Evolutionary conservation across 1,284 basidiomycete species (phyloP), one percentile per base, ranked within the genome.

Genomic region (Apiotrichum montevideense): DNA sequence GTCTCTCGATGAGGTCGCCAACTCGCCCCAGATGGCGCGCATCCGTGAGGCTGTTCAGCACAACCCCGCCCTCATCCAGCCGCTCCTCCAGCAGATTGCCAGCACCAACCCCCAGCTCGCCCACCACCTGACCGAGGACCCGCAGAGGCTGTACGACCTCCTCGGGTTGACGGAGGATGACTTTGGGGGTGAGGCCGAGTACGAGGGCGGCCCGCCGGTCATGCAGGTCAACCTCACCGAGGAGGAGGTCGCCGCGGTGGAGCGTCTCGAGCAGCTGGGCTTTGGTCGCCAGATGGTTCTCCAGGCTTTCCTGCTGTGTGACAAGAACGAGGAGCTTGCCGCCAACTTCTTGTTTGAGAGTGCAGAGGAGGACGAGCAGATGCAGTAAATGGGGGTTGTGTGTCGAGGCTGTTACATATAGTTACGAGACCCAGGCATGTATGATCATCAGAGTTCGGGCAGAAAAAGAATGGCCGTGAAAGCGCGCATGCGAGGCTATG

Each of bases 251-350:
- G 89, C 83, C 50, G 90, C 92, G 5, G 94, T 97, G 62, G 82
- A 86, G 73, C 81, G 93, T 68, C 80, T 97, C 59, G 84, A 90
- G 76, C 86, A 80, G 2, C 84, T 97, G 54, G 93, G 93, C 1
- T 97, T 97, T 76, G 76, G 87, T 29, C 82, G 90, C 46, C 81
- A 91, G 52, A 78, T 80, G 0, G 92, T 82, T 4, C 78, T 91
- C 45, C 84, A 95, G 74, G 93, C 93, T 1, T 97, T 89, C 78
- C 92, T 77, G 86, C 86, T 76, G 5, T 96, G 92, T 75, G 93
- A 92, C 75, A 93, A 90, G 82, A 91, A 97, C 70, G 93, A 97
- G 77, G 91, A 95, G 73, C 78, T 94, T 44, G 91, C 93, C 2
- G 93, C 93, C 21, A 95, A 94, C 71, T 94, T 86, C 69, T 76